These are phyloP conservation scores for Kondoa subrosea DNA, from an alignment of 768 basidiomycete genomes.

Conservation along the genomic window DNA sequence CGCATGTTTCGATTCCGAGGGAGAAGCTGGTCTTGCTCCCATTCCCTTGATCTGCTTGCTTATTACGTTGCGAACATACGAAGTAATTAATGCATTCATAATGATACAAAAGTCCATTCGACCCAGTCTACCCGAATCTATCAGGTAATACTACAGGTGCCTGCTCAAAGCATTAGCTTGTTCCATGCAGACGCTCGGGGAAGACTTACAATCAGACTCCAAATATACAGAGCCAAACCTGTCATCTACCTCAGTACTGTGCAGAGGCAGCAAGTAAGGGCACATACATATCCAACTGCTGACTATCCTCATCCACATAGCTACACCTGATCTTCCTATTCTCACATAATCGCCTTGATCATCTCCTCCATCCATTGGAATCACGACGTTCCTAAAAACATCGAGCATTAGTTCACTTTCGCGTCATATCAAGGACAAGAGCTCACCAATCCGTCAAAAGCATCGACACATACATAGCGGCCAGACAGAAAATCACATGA, in stretches of 20 bases:
- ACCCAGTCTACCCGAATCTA: conserved; percentile 38
- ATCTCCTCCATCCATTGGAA: conserved; percentile 22
- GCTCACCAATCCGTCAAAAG: conserved; percentile 74
- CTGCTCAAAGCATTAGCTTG: background rate
- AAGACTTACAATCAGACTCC: conserved; percentile 47
- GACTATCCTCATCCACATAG: conserved; percentile 99
- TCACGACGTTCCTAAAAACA: conserved; percentile 27
- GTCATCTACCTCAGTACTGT: background rate
- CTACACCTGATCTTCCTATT: conserved; percentile 84
- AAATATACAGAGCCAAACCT: conserved; percentile 54
- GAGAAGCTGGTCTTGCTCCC: no score
- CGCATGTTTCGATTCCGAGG: no score
- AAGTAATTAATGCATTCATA: no score
- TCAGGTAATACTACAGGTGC: conserved; percentile 85
- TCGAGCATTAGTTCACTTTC: background rate
- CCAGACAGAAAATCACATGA: conserved; percentile 91
- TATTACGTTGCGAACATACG: no score
- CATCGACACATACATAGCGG: conserved; percentile 94
- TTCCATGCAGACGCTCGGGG: background rate
- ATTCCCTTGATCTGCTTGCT: no score
- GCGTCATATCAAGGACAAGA: background rate
- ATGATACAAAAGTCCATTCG: background rate
- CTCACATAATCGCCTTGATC: conserved; percentile 39
- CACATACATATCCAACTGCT: conserved; percentile 71
- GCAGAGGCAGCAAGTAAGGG: background rate